Percentiles rank a stretch among this genome's conserved stretches.
These are phyloP conservation scores for Lepidium sativum DNA, from an alignment of 345 rosid species.

Conservation along the genomic window DNA sequence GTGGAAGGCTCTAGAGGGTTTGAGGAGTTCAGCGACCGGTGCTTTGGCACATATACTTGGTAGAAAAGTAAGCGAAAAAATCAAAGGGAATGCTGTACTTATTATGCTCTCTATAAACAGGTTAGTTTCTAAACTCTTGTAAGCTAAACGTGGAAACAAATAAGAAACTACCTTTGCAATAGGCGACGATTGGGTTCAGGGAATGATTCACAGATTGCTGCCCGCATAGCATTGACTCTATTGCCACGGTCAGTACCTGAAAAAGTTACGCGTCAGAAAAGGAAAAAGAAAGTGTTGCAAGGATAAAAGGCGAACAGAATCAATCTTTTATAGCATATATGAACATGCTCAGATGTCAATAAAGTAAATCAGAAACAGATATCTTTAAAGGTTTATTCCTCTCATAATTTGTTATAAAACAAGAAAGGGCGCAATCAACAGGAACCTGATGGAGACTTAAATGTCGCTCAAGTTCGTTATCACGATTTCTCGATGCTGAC, in stretches of 20 bases:
- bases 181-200: conserved; percentile 98
- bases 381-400: background rate
- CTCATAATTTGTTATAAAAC: background rate
- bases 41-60: background rate
- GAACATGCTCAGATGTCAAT: background rate
- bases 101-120: background rate
- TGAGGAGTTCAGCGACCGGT: background rate
- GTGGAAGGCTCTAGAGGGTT: background rate
- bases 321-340: background rate
- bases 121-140: background rate
- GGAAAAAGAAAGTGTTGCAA: background rate
- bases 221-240: conserved; percentile 75
- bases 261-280: conserved; percentile 5
- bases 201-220: conserved; percentile 86
- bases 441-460: background rate
- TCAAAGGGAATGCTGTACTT: background rate
- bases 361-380: background rate
- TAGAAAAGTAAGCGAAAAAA: background rate
- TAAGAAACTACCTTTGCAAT: conserved; percentile 63
- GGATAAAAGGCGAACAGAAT: background rate
- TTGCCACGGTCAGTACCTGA: conserved; percentile 62
- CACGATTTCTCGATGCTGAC: background rate
- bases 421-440: too few relatives aligned
- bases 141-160: background rate
- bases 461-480: background rate